phyloP scores from a whole-genome alignment of 2,329 filamentous ascomycete species.

The Apiospora saccharicola region DNA sequence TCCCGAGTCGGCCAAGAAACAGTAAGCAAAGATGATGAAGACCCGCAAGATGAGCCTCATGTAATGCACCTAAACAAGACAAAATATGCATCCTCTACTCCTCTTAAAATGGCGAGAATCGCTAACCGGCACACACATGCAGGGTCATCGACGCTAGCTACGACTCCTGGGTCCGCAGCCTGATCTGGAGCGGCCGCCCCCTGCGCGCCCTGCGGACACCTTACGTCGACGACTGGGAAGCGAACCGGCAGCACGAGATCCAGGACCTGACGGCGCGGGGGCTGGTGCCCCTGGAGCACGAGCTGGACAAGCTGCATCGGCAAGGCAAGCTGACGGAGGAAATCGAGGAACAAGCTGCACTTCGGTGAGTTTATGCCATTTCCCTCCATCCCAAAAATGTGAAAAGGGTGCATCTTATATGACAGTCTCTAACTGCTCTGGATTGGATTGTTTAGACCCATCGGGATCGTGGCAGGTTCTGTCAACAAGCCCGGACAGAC shows the following conservation, averaged over 20 bases:
- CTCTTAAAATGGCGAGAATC: neutral
- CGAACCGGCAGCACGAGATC: conserved; percentile 85
- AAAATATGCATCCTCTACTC: neutral
- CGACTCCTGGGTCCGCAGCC: conserved; percentile 64
- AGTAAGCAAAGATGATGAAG: neutral
- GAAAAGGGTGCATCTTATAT: neutral
- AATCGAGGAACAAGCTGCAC: conserved; percentile 27
- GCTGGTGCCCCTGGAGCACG: conserved; percentile 80
- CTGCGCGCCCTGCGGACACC: conserved; percentile 89
- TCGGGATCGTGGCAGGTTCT: conserved; percentile 27
- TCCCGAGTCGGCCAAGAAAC: conserved; percentile 26
- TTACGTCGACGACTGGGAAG: conserved; percentile 94
- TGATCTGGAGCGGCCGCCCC: conserved; percentile 95
- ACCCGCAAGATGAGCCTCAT: no score
- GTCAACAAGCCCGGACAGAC: conserved; percentile 25
- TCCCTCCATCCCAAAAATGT: neutral
- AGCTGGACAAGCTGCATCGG: conserved; percentile 27
- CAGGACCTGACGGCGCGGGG: conserved; percentile 89
- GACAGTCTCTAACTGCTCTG: neutral
- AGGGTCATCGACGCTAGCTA: conserved; percentile 28
- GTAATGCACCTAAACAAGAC: neutral
- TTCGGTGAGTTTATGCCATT: conserved; percentile 21
- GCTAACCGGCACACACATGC: neutral
- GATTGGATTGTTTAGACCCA: conserved; percentile 5
- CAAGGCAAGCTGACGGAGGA: conserved; percentile 28